A percentile compares a stretch with the other conserved stretches of the same genome.
Conservation (phyloP, 2,329 filamentous ascomycete genomes). For the Parasarocladium wereldwijsianum region DNA sequence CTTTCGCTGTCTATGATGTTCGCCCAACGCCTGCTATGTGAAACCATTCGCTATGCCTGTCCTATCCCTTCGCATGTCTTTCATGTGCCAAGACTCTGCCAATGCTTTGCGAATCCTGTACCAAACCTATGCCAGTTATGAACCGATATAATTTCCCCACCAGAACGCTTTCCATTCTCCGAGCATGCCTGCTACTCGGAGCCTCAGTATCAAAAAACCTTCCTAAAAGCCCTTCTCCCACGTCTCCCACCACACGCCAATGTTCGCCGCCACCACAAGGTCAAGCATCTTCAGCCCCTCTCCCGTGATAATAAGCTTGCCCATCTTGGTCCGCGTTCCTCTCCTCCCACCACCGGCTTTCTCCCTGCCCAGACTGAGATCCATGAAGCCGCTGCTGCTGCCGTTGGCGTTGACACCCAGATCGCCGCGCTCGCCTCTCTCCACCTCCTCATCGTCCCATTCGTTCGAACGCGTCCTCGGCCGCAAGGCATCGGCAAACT, state of each 20-base stretch:
- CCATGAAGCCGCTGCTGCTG: constrained; percentile 31
- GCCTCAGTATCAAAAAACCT: too few species aligned
- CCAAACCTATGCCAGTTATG: too few species aligned
- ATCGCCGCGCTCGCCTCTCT: constrained; percentile 12
- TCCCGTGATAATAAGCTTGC: constrained; percentile 79
- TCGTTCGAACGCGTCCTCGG: constrained; percentile 2
- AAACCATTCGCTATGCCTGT: too few species aligned
- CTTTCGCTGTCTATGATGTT: too few species aligned
- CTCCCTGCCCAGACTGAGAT: constrained; percentile 67
- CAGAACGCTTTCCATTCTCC: too few species aligned
- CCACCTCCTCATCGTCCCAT: constrained; percentile 14
- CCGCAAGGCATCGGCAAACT: constrained; percentile 21
- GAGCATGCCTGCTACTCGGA: too few species aligned
- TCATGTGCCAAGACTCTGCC: too few species aligned
- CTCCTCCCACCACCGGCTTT: constrained; percentile 73
- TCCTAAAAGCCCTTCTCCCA: constrained; percentile 50
- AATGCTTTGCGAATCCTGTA: too few species aligned
- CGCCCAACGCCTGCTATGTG: too few species aligned
- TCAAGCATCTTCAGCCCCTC: constrained; percentile 95
- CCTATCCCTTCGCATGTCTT: too few species aligned
- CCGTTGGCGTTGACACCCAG: constrained; percentile 24
- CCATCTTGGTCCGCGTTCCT: constrained; percentile 80
- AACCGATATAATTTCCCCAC: too few species aligned
- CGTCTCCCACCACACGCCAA: constrained; percentile 86
- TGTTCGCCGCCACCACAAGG: constrained; percentile 75